Evolutionary conservation across 2,329 filamentous ascomycete species (phyloP).

Genomic region (Trichophyton mentagrophytes): DNA sequence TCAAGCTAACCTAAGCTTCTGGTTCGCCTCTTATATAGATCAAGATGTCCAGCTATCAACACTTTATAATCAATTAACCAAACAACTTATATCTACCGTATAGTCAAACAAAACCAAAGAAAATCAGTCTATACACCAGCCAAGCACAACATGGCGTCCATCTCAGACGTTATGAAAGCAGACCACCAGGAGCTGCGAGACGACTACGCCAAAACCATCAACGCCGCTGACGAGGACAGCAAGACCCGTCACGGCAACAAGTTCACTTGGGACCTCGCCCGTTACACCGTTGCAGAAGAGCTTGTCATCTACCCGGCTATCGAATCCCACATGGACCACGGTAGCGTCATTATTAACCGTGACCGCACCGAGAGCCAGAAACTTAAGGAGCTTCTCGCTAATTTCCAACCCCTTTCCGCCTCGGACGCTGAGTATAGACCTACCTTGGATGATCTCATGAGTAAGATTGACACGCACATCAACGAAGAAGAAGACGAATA

Average conservation of each 20-base stretch:
- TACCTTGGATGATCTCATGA: conserved; percentile 32
- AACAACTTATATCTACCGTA: background rate
- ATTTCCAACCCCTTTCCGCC: conserved; percentile 35
- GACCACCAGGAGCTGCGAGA: conserved; percentile 33
- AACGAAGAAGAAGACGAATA: conserved; percentile 39
- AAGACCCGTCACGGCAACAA: conserved; percentile 38
- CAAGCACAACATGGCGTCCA: conserved; percentile 12
- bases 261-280: conserved; percentile 42
- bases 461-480: conserved; percentile 34
- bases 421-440: conserved; percentile 28
- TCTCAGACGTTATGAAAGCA: conserved; percentile 29
- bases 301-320: conserved; percentile 44
- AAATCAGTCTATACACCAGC: background rate
- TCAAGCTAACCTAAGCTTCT: background rate
- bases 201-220: conserved; percentile 34
- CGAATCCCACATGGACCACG: conserved; percentile 36
- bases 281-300: conserved; percentile 41
- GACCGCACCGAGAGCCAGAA: conserved; percentile 13
- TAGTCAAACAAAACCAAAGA: background rate
- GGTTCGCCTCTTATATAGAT: background rate
- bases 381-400: conserved; percentile 39
- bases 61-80: background rate
- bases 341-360: conserved; percentile 33
- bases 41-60: background rate
- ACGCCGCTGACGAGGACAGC: conserved; percentile 31